A percentile compares a stretch with the other conserved stretches of the same genome.
Conservation (phyloP, 345 rosid genomes). For the Gossypium anomalum region DNA sequence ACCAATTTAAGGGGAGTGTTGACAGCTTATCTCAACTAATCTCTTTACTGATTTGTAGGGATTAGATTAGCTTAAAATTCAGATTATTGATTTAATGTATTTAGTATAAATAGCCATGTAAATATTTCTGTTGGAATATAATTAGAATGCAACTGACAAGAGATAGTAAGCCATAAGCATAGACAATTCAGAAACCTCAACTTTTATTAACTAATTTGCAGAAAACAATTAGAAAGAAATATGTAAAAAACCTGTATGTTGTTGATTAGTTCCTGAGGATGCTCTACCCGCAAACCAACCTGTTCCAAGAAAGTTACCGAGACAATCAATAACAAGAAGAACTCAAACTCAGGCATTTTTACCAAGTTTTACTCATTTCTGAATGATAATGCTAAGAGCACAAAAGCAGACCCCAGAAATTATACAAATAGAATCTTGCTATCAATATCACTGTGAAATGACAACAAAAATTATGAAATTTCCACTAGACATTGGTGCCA, state of each 20-base stretch:
- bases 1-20: too few relatives aligned
- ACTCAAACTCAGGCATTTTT: constrained; percentile 1
- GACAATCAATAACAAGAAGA: background rate
- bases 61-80: too few relatives aligned
- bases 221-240: background rate
- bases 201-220: background rate
- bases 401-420: background rate
- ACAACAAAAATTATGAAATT: background rate
- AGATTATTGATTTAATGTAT: too few relatives aligned
- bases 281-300: constrained; percentile 96
- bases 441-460: background rate
- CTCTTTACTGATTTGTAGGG: too few relatives aligned
- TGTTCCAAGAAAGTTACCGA: constrained; percentile 30
- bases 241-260: constrained; percentile 57
- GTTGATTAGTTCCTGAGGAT: constrained; percentile 93
- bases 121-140: too few relatives aligned
- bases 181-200: background rate
- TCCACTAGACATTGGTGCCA: background rate
- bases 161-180: background rate
- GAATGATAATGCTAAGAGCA: background rate
- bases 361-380: background rate
- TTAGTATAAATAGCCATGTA: too few relatives aligned
- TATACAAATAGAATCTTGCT: background rate
- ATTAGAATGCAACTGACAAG: background rate
- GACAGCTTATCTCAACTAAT: too few relatives aligned